A percentile compares a stretch with the other conserved stretches of the same genome.
Conservation (phyloP, 257 asterid species). For the Scutellaria baicalensis region DNA sequence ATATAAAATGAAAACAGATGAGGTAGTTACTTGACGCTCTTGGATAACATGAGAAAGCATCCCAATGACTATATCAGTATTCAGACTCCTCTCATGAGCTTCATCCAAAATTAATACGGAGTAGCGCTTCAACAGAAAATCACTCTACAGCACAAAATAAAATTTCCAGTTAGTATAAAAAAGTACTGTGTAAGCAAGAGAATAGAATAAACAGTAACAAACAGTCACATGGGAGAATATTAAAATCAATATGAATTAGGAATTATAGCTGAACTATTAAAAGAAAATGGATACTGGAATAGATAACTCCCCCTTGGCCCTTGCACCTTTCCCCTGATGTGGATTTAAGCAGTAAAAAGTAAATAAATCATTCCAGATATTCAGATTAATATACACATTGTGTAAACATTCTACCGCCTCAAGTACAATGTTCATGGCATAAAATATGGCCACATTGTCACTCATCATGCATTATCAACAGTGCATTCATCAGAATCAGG, state of each 20-base stretch:
- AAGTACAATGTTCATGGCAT: neutral
- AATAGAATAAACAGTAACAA: neutral
- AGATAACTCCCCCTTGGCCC: no score
- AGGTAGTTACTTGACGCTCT: slow-evolving; percentile 57
- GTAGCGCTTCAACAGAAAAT: slow-evolving; percentile 77
- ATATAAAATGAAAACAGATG: slow-evolving; percentile 4
- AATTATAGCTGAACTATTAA: neutral
- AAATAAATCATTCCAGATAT: neutral
- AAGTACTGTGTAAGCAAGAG: neutral
- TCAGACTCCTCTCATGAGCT: slow-evolving; percentile 97
- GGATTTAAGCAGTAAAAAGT: neutral
- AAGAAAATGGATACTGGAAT: neutral
- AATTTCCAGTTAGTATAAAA: neutral
- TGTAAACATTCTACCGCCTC: neutral
- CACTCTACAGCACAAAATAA: slow-evolving; percentile 41
- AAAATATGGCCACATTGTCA: neutral
- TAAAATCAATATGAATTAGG: neutral
- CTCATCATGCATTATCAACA: neutral
- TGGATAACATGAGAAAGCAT: slow-evolving; percentile 96
- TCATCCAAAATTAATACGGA: slow-evolving; percentile 88
- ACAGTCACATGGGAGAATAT: neutral
- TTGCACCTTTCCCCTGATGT: neutral
- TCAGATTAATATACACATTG: neutral
- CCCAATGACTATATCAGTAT: slow-evolving; percentile 95
- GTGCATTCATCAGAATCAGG: neutral